These are phyloP conservation scores for Alternaria tenuissima DNA, from an alignment of 2,329 filamentous ascomycete species.

Conservation along the genomic window DNA sequence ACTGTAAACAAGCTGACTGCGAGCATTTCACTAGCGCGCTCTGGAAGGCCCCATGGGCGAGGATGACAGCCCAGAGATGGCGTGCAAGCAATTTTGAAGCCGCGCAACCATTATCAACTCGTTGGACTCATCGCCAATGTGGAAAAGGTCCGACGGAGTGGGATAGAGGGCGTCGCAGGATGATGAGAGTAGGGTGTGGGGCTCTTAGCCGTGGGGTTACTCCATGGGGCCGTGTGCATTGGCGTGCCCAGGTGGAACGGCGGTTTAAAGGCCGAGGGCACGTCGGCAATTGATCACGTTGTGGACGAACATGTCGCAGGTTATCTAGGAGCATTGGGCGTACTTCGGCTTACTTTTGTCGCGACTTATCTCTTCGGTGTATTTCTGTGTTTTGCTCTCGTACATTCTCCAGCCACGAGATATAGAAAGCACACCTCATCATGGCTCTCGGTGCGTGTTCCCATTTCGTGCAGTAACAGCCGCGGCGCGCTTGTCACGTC, in stretches of 20 bases:
- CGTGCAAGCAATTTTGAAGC: not conserved
- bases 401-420: not conserved
- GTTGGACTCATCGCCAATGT: not conserved
- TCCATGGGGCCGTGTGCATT: conserved; percentile 17
- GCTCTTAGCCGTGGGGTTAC: conserved; percentile 19
- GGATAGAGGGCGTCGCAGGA: conserved; percentile 7
- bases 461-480: not conserved
- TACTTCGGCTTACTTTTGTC: not conserved
- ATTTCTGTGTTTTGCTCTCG: not conserved
- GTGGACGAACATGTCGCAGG: conserved; percentile 21
- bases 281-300: conserved; percentile 42
- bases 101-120: not conserved
- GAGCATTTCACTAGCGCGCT: not conserved
- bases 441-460: conserved; percentile 23
- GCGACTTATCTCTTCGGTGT: not conserved
- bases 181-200: conserved; percentile 27
- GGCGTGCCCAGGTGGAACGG: not conserved
- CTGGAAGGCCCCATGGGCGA: too few relatives aligned
- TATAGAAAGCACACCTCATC: conserved; percentile 1
- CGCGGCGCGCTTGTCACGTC: conserved; percentile 7
- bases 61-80: too few relatives aligned
- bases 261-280: conserved; percentile 28
- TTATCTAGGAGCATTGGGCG: conserved; percentile 16
- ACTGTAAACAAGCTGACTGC: not conserved
- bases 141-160: conserved; percentile 1